These are phyloP conservation scores for Saururus chinensis DNA, from an alignment of 164 flowering plant genomes.

Conservation along the genomic window DNA sequence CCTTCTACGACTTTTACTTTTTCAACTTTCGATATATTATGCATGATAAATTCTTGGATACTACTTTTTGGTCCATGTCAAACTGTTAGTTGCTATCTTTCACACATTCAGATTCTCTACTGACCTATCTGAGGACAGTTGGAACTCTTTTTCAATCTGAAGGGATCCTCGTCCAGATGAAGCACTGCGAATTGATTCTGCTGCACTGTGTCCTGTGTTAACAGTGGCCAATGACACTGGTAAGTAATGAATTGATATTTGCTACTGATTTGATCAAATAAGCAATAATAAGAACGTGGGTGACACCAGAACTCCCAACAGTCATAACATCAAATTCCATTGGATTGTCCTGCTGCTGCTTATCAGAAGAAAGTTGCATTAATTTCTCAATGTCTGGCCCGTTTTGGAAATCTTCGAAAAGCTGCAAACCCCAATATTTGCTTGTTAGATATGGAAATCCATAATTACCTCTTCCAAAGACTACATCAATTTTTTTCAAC, in stretches of 20 bases:
- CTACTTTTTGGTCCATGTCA: too few relatives aligned
- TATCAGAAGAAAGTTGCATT: constrained; percentile 14
- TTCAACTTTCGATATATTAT: too few relatives aligned
- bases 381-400: constrained; percentile 37
- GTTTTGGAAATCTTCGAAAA: constrained; percentile 37
- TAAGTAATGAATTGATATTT: neutral
- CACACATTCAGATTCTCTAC: constrained; percentile 6
- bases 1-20: too few relatives aligned
- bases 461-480: neutral
- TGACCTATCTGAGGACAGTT: constrained; percentile 41
- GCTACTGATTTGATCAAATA: neutral
- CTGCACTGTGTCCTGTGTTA: constrained; percentile 29
- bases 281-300: neutral
- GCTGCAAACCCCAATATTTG: constrained; percentile 27
- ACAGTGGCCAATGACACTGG: neutral
- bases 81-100: neutral
- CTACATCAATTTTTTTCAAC: neutral
- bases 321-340: constrained; percentile 21
- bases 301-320: constrained; percentile 26
- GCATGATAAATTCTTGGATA: too few relatives aligned
- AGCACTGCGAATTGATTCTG: constrained; percentile 47
- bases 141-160: constrained; percentile 27
- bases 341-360: constrained; percentile 8
- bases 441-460: constrained; percentile 1
- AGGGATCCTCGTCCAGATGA: constrained; percentile 37